Evolutionary conservation across 805 yeast species (phyloP).

Genomic region (Lipomyces anomalus): DNA sequence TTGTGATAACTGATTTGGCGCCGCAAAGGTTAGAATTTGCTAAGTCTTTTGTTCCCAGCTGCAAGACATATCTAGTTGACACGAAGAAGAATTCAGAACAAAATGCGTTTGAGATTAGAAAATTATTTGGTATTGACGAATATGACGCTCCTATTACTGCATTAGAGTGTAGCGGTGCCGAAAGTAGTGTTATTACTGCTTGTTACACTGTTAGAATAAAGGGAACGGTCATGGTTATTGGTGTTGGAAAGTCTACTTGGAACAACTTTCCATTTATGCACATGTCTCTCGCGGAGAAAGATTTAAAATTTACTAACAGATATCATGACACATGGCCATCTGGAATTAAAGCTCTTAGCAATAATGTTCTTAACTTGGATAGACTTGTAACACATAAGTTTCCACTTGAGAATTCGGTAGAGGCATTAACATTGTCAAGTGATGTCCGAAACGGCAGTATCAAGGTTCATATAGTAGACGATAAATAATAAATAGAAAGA

Average conservation of each 20-base stretch:
- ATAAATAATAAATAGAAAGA: too few relatives aligned
- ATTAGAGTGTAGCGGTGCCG: conserved; percentile 51
- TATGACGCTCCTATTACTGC: conserved; percentile 9
- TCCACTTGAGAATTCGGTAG: conserved; percentile 41
- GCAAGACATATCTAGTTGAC: conserved; percentile 6
- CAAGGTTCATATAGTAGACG: conserved; percentile 44
- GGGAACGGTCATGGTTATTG: conserved; percentile 44
- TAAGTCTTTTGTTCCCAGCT: conserved; percentile 10
- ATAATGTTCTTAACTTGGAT: conserved; percentile 41
- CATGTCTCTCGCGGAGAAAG: conserved; percentile 46
- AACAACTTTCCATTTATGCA: conserved; percentile 52
- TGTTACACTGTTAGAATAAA: conserved; percentile 43
- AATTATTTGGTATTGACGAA: conserved; percentile 5
- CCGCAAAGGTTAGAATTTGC: conserved; percentile 31
- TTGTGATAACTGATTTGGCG: conserved; percentile 59
- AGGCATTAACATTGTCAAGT: conserved; percentile 39
- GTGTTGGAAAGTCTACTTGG: conserved; percentile 43
- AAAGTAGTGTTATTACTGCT: conserved; percentile 41
- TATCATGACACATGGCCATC: conserved; percentile 54
- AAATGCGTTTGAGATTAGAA: conserved; percentile 6
- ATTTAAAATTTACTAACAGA: conserved; percentile 46
- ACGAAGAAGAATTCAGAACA: not conserved
- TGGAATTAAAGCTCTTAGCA: conserved; percentile 42
- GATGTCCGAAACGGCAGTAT: conserved; percentile 43
- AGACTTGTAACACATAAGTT: conserved; percentile 45